Conservation (phyloP, 2,329 filamentous ascomycete genomes). For the Aureobasidium sp. region DNA sequence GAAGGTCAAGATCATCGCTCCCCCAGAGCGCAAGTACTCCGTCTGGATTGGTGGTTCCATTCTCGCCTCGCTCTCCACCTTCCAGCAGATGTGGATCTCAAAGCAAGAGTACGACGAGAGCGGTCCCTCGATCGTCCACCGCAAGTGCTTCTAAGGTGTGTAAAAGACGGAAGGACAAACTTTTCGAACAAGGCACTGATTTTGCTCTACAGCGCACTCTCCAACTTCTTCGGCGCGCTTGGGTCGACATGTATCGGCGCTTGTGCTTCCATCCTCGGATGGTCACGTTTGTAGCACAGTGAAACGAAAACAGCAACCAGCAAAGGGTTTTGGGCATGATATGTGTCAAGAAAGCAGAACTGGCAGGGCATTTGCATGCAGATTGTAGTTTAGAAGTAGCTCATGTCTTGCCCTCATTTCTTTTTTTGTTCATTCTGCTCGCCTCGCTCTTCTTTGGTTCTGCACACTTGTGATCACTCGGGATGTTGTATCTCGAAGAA, state of each 20-base stretch:
- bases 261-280: slow-evolving; percentile 7
- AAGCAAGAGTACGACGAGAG: slow-evolving; percentile 99
- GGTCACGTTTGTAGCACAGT: slow-evolving; percentile 13
- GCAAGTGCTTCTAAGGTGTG: slow-evolving; percentile 96
- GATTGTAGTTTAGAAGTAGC: slow-evolving; percentile 17
- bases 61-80: slow-evolving; percentile 96
- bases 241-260: slow-evolving; percentile 6
- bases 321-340: slow-evolving; percentile 15
- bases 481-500: background rate
- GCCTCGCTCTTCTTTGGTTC: background rate
- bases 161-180: background rate
- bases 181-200: background rate
- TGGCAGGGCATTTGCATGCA: slow-evolving; percentile 15
- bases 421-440: slow-evolving; percentile 5
- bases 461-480: background rate
- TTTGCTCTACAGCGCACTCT: slow-evolving; percentile 3
- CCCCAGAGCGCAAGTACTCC: slow-evolving; percentile 99
- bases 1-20: slow-evolving; percentile 99
- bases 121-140: slow-evolving; percentile 97
- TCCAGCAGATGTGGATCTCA: slow-evolving; percentile 99
- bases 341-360: slow-evolving; percentile 11
- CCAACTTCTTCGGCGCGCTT: slow-evolving; percentile 10
- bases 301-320: slow-evolving; percentile 13
- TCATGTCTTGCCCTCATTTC: slow-evolving; percentile 15
- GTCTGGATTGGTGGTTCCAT: slow-evolving; percentile 99